Evolutionary conservation across 345 rosid genomes (phyloP).

Genomic region (Brassica carinata): DNA sequence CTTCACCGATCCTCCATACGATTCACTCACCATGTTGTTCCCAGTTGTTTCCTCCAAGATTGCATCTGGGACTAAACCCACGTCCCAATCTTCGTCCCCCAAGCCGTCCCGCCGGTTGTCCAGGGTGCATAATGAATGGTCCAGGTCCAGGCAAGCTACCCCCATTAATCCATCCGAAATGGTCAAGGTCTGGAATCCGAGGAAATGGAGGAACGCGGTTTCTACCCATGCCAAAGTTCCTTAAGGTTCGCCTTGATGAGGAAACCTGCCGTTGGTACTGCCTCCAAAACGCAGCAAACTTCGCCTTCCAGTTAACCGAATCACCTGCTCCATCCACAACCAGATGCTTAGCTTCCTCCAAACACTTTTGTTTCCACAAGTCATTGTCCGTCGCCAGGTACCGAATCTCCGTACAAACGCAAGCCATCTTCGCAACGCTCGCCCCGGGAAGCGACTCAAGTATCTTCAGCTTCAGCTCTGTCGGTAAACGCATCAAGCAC

Average conservation of each 20-base stretch:
- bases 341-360: constrained; percentile 46
- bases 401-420: constrained; percentile 53
- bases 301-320: constrained; percentile 50
- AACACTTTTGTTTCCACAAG: constrained; percentile 62
- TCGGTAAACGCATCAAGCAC: constrained; percentile 61
- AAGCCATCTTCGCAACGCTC: constrained; percentile 54
- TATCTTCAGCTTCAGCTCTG: constrained; percentile 68
- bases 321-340: not conserved
- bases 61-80: constrained; percentile 40
- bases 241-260: not conserved
- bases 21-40: not conserved
- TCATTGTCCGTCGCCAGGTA: constrained; percentile 55
- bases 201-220: not conserved
- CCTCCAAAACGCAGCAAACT: constrained; percentile 48
- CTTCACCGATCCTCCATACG: not conserved
- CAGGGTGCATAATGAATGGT: constrained; percentile 2
- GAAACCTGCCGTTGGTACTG: not conserved
- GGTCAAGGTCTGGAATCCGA: constrained; percentile 31
- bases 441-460: constrained; percentile 59
- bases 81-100: constrained; percentile 10
- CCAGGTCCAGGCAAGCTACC: constrained; percentile 37
- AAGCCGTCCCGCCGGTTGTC: not conserved
- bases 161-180: constrained; percentile 36
- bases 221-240: constrained; percentile 11
- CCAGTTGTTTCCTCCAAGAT: constrained; percentile 42